These are phyloP conservation scores for Termitomyces sp. DNA, from an alignment of 768 basidiomycete genomes.

Conservation along the genomic window DNA sequence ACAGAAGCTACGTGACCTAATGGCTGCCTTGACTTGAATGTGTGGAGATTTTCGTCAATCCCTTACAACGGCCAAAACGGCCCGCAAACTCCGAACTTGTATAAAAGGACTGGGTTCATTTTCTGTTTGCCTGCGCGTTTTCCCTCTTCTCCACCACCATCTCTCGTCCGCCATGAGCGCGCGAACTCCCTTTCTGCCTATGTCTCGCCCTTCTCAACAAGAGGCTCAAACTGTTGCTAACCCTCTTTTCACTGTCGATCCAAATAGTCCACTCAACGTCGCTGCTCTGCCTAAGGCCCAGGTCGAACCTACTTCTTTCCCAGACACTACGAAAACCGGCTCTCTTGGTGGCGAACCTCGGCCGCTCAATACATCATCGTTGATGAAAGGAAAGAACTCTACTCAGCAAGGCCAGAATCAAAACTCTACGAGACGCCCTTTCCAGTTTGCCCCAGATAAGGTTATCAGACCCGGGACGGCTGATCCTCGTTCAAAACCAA, in stretches of 20 bases:
- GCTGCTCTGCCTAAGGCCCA: neutral
- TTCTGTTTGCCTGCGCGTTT: neutral
- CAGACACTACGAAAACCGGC: neutral
- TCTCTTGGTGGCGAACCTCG: neutral
- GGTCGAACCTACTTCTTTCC: neutral
- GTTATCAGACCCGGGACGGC: constrained; percentile 25
- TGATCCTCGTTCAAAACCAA: constrained; percentile 18
- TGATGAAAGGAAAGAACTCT: constrained; percentile 8
- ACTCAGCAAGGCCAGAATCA: neutral
- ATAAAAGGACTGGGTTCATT: neutral
- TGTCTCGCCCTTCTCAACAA: neutral
- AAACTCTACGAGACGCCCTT: constrained; percentile 4
- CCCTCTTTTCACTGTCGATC: neutral
- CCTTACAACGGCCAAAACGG: neutral
- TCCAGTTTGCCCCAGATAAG: neutral
- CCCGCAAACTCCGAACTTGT: neutral
- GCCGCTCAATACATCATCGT: constrained; percentile 14
- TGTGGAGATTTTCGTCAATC: neutral
- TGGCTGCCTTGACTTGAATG: neutral
- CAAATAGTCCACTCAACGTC: neutral
- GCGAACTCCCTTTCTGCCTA: constrained; percentile 17
- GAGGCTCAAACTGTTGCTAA: neutral
- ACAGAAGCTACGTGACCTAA: neutral
- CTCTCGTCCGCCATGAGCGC: constrained; percentile 13
- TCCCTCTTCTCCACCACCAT: constrained; percentile 3